Percentiles rank a stretch among this genome's conserved stretches.
phyloP scores from a whole-genome alignment of 257 asterid species.

The Plectranthus barbatus region DNA sequence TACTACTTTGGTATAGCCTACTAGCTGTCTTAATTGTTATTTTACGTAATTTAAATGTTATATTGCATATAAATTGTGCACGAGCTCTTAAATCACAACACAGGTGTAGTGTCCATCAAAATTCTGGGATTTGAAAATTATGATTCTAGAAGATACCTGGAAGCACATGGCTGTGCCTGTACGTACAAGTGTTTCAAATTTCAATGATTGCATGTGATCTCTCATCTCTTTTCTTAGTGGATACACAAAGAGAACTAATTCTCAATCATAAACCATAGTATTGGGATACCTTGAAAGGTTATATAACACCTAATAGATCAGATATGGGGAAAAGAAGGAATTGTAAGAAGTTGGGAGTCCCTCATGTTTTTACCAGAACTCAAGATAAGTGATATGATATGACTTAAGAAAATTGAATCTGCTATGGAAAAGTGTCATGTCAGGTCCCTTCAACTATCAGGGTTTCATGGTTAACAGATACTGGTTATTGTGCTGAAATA shows the following conservation, averaged over 20 bases:
- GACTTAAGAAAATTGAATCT: not conserved
- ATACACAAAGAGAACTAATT: not conserved
- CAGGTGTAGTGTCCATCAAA: not conserved
- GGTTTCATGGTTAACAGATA: not conserved
- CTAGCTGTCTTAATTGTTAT: not conserved
- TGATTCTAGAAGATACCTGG: not conserved
- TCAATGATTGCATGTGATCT: not conserved
- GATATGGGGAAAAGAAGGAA: not conserved
- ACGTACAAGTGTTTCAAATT: not conserved
- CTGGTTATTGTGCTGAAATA: constrained; percentile 2
- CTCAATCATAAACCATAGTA: not conserved
- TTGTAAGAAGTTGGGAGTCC: not conserved
- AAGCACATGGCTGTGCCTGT: not conserved
- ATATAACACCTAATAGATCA: not conserved
- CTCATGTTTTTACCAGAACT: not conserved
- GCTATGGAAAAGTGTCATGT: not conserved
- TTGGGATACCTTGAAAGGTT: not conserved
- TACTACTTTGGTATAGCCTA: not conserved
- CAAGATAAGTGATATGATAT: not conserved
- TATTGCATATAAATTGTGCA: not conserved
- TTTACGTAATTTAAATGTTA: not conserved
- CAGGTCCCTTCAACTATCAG: not conserved
- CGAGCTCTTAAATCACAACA: not conserved
- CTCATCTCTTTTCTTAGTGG: not conserved
- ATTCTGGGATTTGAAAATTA: not conserved